Evolutionary conservation across 345 rosid genomes (phyloP).

Genomic region (Psidium guajava): DNA sequence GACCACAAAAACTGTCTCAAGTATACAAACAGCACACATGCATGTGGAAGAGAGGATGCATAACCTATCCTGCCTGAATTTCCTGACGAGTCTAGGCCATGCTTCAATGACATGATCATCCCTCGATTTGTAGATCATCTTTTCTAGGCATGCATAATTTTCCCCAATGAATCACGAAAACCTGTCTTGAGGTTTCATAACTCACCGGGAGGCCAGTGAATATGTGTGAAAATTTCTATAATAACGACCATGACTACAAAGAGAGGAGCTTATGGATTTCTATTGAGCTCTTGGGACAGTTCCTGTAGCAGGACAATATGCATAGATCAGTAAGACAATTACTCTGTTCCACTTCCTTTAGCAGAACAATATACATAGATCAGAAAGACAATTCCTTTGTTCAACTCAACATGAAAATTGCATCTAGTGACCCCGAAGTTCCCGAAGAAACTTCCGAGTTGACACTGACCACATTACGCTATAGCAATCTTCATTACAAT

Average conservation of each 20-base stretch:
- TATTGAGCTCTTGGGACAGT: background rate
- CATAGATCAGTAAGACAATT: background rate
- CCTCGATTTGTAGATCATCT: background rate
- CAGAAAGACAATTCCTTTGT: background rate
- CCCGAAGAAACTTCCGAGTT: background rate
- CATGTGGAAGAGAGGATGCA: background rate
- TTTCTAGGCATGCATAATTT: background rate
- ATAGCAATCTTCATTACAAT: background rate
- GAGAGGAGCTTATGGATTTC: background rate
- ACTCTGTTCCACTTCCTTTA: too few species aligned
- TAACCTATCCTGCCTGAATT: background rate
- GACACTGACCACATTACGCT: background rate
- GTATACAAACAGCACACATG: background rate
- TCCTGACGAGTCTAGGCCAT: background rate
- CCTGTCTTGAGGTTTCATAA: background rate
- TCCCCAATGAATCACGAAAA: background rate
- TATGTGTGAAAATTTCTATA: background rate
- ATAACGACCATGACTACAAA: background rate
- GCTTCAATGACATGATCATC: background rate
- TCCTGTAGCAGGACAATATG: background rate
- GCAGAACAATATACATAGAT: background rate
- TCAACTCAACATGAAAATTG: background rate
- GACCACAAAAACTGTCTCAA: background rate
- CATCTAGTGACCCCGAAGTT: background rate
- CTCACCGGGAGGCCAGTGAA: too few species aligned